Evolutionary conservation across 2,329 filamentous ascomycete species (phyloP).

Genomic region (Colletotrichum sp.): DNA sequence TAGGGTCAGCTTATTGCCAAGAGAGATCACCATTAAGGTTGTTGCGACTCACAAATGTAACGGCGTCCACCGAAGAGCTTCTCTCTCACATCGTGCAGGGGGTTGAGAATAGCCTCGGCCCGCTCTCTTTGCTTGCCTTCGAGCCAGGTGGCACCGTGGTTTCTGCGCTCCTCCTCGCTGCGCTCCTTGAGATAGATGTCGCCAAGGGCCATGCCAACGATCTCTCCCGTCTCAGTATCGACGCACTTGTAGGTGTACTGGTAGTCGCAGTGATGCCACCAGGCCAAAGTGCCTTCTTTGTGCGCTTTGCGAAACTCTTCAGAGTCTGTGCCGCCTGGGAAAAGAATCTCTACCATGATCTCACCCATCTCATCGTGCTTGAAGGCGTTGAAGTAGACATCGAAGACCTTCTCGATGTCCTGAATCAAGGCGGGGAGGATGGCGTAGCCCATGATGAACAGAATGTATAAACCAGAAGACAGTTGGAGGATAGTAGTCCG

Average conservation of each 20-base stretch:
- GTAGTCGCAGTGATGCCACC: slow-evolving; percentile 40
- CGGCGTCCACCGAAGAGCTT: slow-evolving; percentile 42
- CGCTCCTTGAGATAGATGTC: slow-evolving; percentile 45
- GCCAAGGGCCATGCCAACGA: slow-evolving; percentile 52
- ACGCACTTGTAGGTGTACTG: slow-evolving; percentile 55
- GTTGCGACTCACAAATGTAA: slow-evolving; percentile 44
- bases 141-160: slow-evolving; percentile 50
- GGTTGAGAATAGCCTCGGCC: slow-evolving; percentile 46
- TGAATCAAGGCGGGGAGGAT: slow-evolving; percentile 51
- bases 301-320: slow-evolving; percentile 48
- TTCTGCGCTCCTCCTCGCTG: slow-evolving; percentile 45
- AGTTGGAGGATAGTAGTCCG: neutral
- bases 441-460: slow-evolving; percentile 39
- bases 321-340: slow-evolving; percentile 37
- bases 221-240: slow-evolving; percentile 45
- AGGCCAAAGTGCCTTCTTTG: slow-evolving; percentile 42
- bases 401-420: slow-evolving; percentile 51
- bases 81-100: slow-evolving; percentile 46
- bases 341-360: slow-evolving; percentile 47
- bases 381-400: slow-evolving; percentile 53
- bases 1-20: neutral
- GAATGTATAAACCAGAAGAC: neutral
- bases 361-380: slow-evolving; percentile 39
- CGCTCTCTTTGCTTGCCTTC: slow-evolving; percentile 46
- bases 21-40: neutral